A percentile compares a stretch with the other conserved stretches of the same genome.
Evolutionary conservation across 2,329 filamentous ascomycete species (phyloP).

Genomic region (Teratosphaeria zuluensis): DNA sequence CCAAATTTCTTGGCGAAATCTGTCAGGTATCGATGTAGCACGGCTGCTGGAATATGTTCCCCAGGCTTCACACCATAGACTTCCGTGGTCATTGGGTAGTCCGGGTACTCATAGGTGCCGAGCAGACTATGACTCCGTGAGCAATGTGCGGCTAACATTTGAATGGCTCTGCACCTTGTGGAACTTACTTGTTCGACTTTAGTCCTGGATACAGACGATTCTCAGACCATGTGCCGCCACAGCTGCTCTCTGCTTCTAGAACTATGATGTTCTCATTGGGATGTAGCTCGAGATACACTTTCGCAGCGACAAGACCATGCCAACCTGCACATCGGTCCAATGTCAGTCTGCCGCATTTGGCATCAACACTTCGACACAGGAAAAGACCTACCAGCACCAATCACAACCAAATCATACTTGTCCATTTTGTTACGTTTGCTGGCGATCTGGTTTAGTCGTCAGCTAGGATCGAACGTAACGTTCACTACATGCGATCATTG

Average conservation of each 20-base stretch:
- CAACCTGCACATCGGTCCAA: background rate
- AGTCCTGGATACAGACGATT: constrained; percentile 59
- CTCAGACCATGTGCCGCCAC: constrained; percentile 61
- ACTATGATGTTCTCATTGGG: background rate
- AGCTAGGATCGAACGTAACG: background rate
- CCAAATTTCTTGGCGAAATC: constrained; percentile 46
- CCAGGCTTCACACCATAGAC: constrained; percentile 39
- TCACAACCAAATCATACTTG: background rate
- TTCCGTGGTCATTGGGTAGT: constrained; percentile 54
- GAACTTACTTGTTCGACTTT: constrained; percentile 54
- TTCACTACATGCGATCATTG: background rate
- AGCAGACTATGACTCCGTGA: constrained; percentile 35
- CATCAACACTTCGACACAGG: background rate
- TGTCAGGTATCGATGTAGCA: constrained; percentile 48
- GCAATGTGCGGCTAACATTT: background rate
- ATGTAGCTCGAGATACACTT: background rate
- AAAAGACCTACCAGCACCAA: background rate
- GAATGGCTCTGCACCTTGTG: background rate
- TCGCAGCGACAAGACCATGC: background rate
- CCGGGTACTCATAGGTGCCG: constrained; percentile 63
- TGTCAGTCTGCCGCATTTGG: background rate
- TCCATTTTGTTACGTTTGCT: background rate
- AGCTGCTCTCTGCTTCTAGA: background rate
- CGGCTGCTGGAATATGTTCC: constrained; percentile 50
- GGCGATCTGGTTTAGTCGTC: background rate